Evolutionary conservation across 352 stramenopile species (phyloP).

Genomic region (Aphanomyces invadans): DNA sequence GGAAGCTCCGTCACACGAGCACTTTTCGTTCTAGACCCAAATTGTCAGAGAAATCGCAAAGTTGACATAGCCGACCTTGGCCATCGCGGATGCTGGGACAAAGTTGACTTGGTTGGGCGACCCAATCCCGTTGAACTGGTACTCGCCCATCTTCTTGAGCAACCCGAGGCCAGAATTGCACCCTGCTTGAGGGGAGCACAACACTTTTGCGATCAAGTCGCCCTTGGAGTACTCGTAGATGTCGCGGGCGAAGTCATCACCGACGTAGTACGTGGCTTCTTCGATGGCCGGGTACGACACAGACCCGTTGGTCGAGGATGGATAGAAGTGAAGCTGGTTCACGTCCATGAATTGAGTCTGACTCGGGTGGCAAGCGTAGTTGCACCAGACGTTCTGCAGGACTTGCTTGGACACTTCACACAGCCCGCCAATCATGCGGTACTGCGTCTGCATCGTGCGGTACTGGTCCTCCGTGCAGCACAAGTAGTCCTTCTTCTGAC

Average conservation of each 20-base stretch:
- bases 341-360: constrained; percentile 73
- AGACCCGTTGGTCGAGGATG: constrained; percentile 11
- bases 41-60: too few species aligned
- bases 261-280: constrained; percentile 58
- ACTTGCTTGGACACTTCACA: constrained; percentile 70
- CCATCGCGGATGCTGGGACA: neutral
- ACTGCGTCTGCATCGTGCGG: constrained; percentile 43
- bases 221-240: constrained; percentile 63
- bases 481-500: constrained; percentile 40
- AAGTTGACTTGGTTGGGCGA: constrained; percentile 66
- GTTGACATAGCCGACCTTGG: too few species aligned
- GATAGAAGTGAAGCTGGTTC: constrained; percentile 51
- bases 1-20: neutral
- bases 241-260: constrained; percentile 54
- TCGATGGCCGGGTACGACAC: constrained; percentile 50
- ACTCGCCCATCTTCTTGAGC: constrained; percentile 48
- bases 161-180: constrained; percentile 52
- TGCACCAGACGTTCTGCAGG: constrained; percentile 69
- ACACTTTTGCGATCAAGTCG: constrained; percentile 41
- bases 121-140: constrained; percentile 57
- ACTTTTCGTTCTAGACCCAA: constrained; percentile 3
- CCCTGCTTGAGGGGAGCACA: constrained; percentile 42
- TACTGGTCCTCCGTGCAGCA: constrained; percentile 80
- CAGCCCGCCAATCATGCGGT: constrained; percentile 46
- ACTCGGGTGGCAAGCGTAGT: constrained; percentile 69